Base-by-base conservation (phyloP, 225 moss, liverwort and hornwort genomes). In the Polytrichum commune region DNA sequence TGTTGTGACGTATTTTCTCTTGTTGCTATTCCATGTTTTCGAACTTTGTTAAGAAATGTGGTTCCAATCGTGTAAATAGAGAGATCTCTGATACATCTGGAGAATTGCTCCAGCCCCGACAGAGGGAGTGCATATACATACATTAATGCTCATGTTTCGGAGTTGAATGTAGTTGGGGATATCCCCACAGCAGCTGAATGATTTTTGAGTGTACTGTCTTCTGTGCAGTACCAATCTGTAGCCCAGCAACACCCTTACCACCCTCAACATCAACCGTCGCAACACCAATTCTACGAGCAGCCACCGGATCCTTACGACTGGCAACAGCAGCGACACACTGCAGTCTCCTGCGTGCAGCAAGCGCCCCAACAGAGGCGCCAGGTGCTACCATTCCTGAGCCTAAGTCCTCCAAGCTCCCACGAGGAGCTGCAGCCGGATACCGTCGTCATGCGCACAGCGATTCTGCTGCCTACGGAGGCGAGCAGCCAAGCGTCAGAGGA, bases 361-460 rank as follows among this genome's bases (percentile, higher is more conserved):
- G 61, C 61, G 2, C 85, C 89, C 38, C 77, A 73, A 16, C 54
- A 68, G 8, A 18, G 26, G 7, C 56, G 33, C 33, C 74, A 77
- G 57, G 61, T 73, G 18, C 85, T 91, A 74, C 92, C 92, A 60
- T 95, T 95, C 80, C 86, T 95, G 72, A 95, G 95, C 80, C 84
- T 95, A 62, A 89, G 93, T 76, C 95, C 95, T 3, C 95, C 92
- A 2, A 88, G 83, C 10, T 77, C 89, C 75, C 85, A 70, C 46
- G 74, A 79, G 71, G 74, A 70, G 63, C 46, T 46, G 46, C 46
- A 46, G 46, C 62, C 60, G 19, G 77, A 79, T 76, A 78, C 77
- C 71, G 72, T 71, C 29, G 1, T 46, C 70, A 75, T 94, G 60
- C 88, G 85, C 28, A 96, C 95, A 6, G 92, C 93, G 66, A 92